Evolutionary conservation across 2,329 filamentous ascomycete species (phyloP).

Genomic region (Fusarium buharicum): DNA sequence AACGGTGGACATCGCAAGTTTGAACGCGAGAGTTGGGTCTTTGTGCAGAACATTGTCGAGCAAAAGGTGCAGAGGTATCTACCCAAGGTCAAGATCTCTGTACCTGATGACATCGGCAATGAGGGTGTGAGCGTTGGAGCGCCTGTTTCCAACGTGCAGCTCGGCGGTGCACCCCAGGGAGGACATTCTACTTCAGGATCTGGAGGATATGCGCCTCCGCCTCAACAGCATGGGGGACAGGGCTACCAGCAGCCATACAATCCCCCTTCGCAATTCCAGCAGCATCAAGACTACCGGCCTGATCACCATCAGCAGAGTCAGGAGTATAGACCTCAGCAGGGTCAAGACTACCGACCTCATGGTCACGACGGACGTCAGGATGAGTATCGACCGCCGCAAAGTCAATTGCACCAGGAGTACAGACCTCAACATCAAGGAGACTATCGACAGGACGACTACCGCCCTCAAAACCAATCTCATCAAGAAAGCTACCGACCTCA

Average conservation of each 20-base stretch:
- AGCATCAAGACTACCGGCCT: constrained; percentile 21
- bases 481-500: constrained; percentile 22
- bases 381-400: constrained; percentile 14
- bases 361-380: constrained; percentile 4
- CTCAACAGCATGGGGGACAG: constrained; percentile 32
- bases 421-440: constrained; percentile 17
- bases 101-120: constrained; percentile 60
- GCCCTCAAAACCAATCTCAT: constrained; percentile 26
- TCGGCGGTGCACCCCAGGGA: constrained; percentile 48
- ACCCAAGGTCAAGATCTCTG: constrained; percentile 57
- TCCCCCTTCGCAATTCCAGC: constrained; percentile 40
- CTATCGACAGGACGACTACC: constrained; percentile 24
- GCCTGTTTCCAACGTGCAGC: constrained; percentile 47
- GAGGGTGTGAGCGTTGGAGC: constrained; percentile 57
- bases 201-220: constrained; percentile 29
- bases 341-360: constrained; percentile 11
- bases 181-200: constrained; percentile 17
- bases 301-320: constrained; percentile 6
- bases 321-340: constrained; percentile 6
- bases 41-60: constrained; percentile 59
- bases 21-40: constrained; percentile 58
- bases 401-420: constrained; percentile 16
- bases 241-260: constrained; percentile 44
- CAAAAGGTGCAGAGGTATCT: constrained; percentile 59
- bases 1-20: constrained; percentile 61